Percentiles rank a stretch among this genome's conserved stretches.
These are phyloP conservation scores for Rehmannia glutinosa DNA, from an alignment of 257 asterid genomes.

Conservation along the genomic window DNA sequence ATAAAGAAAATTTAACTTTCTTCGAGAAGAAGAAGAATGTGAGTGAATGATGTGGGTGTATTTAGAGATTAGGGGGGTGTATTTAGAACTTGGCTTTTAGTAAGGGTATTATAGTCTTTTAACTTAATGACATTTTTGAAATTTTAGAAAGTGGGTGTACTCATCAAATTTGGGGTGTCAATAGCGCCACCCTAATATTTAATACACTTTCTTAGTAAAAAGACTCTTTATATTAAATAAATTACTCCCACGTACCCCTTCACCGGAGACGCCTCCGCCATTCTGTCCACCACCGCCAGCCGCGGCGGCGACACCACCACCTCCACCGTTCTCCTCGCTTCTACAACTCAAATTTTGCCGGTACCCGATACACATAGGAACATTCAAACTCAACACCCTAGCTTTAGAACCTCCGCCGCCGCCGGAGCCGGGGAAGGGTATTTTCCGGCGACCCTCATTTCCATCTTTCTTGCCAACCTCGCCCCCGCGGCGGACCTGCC, in stretches of 20 bases:
- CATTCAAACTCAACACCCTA: constrained; percentile 55
- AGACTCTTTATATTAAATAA: constrained; percentile 59
- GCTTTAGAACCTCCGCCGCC: constrained; percentile 32
- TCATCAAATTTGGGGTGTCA: no score
- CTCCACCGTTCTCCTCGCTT: constrained; percentile 33
- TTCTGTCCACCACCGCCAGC: constrained; percentile 17
- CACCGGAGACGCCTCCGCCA: constrained; percentile 40
- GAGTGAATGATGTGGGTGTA: no score
- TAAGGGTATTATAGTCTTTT: no score
- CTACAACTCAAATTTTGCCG: constrained; percentile 63
- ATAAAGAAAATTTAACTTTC: no score
- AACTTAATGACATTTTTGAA: no score
- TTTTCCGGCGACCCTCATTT: constrained; percentile 44
- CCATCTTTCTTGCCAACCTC: constrained; percentile 25
- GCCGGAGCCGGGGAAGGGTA: constrained; percentile 12
- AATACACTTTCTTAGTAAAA: constrained; percentile 77
- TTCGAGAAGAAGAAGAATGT: no score
- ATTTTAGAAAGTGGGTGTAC: no score
- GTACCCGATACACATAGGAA: constrained; percentile 85
- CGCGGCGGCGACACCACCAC: constrained; percentile 6
- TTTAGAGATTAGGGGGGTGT: no score
- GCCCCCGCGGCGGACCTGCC: constrained; percentile 71
- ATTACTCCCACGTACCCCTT: constrained; percentile 66
- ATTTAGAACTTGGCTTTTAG: no score
- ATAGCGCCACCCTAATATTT: no score